phyloP scores from a whole-genome alignment of 345 rosid genomes.

The Chamaenerion angustifolium region DNA sequence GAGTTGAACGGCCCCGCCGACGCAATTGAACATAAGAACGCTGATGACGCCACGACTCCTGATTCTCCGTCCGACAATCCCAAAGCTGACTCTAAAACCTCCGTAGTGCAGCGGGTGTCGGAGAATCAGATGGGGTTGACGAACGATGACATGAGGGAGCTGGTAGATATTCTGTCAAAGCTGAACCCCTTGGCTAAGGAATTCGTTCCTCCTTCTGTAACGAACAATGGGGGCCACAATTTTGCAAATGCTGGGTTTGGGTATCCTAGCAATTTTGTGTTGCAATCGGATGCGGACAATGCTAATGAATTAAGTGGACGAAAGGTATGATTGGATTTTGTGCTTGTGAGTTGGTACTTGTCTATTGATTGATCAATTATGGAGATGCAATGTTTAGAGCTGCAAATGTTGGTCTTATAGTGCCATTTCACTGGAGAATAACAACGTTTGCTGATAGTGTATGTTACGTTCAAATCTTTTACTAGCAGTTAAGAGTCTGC shows the following conservation, averaged over 20 bases:
- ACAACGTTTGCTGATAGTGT: too few species aligned
- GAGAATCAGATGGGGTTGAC: constrained; percentile 12
- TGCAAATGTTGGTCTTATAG: too few species aligned
- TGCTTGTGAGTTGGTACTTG: neutral
- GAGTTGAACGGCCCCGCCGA: constrained; percentile 19
- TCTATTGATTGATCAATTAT: neutral
- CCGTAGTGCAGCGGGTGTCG: constrained; percentile 15
- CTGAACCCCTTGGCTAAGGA: constrained; percentile 95
- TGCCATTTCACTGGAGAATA: too few species aligned
- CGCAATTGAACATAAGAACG: constrained; percentile 27
- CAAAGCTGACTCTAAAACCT: too few species aligned
- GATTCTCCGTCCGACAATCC: constrained; percentile 18
- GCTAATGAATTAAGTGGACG: constrained; percentile 37
- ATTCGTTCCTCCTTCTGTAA: constrained; percentile 78
- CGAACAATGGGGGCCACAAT: constrained; percentile 14
- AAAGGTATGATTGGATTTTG: constrained; percentile 39
- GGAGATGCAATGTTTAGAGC: too few species aligned
- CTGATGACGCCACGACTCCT: constrained; percentile 35
- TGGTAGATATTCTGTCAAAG: constrained; percentile 74
- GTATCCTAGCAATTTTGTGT: constrained; percentile 37
- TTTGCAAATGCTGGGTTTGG: constrained; percentile 41
- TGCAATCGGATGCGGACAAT: constrained; percentile 30
- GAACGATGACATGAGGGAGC: constrained; percentile 44
- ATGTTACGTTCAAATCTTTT: too few species aligned
- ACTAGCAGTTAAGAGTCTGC: too few species aligned